A percentile compares a stretch with the other conserved stretches of the same genome.
phyloP scores from a whole-genome alignment of 495 filamentous ascomycete species.

The Xylaria nigripes region DNA sequence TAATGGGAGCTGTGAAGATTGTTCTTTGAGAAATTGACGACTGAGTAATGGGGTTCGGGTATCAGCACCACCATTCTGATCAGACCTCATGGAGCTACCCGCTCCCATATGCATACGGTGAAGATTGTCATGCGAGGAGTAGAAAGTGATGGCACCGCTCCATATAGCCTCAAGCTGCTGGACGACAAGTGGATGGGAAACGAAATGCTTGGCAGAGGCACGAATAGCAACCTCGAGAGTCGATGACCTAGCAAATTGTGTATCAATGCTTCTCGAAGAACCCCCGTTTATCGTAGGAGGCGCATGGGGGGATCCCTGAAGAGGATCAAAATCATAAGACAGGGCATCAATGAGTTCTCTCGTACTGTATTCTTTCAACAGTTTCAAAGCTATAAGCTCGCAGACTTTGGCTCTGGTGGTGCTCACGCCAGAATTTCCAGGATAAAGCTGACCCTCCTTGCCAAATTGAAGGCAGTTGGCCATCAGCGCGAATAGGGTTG shows the following conservation, averaged over 20 bases:
- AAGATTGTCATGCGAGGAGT: constrained; percentile 73
- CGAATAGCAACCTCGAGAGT: constrained; percentile 87
- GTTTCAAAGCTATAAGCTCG: constrained; percentile 84
- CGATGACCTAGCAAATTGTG: constrained; percentile 65
- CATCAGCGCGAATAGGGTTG: constrained; percentile 80
- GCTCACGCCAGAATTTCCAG: constrained; percentile 72
- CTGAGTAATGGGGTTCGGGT: constrained; percentile 37
- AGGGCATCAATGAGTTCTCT: constrained; percentile 85
- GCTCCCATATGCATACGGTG: constrained; percentile 46
- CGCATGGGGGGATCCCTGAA: constrained; percentile 62
- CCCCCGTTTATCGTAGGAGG: constrained; percentile 29
- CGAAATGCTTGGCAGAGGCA: constrained; percentile 78
- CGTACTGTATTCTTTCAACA: constrained; percentile 81
- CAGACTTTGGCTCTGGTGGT: constrained; percentile 77
- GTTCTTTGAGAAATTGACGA: constrained; percentile 32
- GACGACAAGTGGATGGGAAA: constrained; percentile 81
- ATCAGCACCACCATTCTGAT: constrained; percentile 19
- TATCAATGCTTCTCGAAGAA: constrained; percentile 24
- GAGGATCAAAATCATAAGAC: constrained; percentile 87
- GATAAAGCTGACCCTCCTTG: constrained; percentile 73
- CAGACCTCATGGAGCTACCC: constrained; percentile 5
- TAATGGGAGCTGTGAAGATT: constrained; percentile 24
- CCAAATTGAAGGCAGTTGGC: constrained; percentile 89
- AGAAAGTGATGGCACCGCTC: constrained; percentile 88
- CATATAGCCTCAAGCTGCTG: constrained; percentile 93